phyloP scores from a whole-genome alignment of 768 basidiomycete genomes.

The Leccinum boreale region DNA sequence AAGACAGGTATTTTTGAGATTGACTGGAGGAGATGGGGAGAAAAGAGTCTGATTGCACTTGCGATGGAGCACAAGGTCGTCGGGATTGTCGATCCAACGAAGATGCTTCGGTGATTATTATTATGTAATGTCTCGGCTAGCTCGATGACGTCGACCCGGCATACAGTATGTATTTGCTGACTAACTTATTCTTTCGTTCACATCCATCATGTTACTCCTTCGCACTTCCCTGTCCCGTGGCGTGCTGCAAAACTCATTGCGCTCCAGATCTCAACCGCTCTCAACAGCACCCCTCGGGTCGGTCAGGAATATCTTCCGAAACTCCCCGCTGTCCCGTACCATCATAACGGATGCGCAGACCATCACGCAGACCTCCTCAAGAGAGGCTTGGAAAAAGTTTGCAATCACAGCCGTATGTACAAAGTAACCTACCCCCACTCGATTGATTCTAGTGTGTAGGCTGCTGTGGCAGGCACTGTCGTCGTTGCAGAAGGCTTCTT shows the following conservation, averaged over 20 bases:
- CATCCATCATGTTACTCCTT: constrained; percentile 17
- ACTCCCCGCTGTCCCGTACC: constrained; percentile 37
- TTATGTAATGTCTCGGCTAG: constrained; percentile 1
- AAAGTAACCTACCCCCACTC: not conserved
- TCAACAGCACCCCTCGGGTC: constrained; percentile 13
- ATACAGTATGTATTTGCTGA: constrained; percentile 11
- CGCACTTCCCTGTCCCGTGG: constrained; percentile 15
- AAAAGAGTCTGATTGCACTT: constrained; percentile 60
- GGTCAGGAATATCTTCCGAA: constrained; percentile 29
- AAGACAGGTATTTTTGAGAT: constrained; percentile 73
- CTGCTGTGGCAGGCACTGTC: constrained; percentile 68
- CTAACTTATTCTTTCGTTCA: constrained; percentile 2
- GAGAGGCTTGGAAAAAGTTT: constrained; percentile 47
- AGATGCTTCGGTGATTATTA: constrained; percentile 21
- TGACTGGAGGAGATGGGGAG: constrained; percentile 61
- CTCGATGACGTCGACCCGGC: constrained; percentile 12
- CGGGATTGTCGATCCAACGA: constrained; percentile 61
- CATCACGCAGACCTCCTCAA: constrained; percentile 35
- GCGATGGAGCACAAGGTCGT: constrained; percentile 66
- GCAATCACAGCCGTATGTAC: constrained; percentile 51
- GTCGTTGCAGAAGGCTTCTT: constrained; percentile 61
- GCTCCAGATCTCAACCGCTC: constrained; percentile 17
- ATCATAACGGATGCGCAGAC: constrained; percentile 46
- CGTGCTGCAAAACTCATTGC: constrained; percentile 20
- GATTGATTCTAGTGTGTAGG: constrained; percentile 37